Percentiles rank a stretch among this genome's conserved stretches.
These are phyloP conservation scores for Chlorella sp. DNA, from an alignment of 139 green algal species.

Conservation along the genomic window DNA sequence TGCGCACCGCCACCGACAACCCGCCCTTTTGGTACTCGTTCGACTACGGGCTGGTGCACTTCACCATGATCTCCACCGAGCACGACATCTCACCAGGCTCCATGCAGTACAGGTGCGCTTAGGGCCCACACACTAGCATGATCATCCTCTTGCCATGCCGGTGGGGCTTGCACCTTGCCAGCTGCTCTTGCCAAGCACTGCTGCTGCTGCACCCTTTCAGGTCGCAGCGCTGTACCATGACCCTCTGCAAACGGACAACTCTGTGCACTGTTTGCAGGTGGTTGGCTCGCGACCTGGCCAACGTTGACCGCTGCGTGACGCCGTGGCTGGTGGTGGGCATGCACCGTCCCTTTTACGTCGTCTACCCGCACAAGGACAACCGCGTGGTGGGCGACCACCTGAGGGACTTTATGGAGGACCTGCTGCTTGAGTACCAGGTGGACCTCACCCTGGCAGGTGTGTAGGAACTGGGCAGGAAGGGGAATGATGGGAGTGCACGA, in stretches of 20 bases:
- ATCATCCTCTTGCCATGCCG: too few species aligned
- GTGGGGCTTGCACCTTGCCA: too few species aligned
- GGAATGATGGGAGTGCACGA: not conserved
- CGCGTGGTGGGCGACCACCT: slow-evolving; percentile 60
- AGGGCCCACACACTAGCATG: not conserved
- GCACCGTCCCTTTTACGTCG: slow-evolving; percentile 80
- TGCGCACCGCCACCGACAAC: not conserved
- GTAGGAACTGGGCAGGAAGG: not conserved
- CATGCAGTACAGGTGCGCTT: slow-evolving; percentile 61
- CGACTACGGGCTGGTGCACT: slow-evolving; percentile 64
- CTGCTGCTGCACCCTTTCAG: not conserved
- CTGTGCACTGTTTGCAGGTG: not conserved
- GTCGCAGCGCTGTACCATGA: too few species aligned
- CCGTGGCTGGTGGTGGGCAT: slow-evolving; percentile 69
- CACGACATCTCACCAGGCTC: slow-evolving; percentile 53
- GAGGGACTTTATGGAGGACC: slow-evolving; percentile 43
- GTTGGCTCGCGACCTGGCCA: slow-evolving; percentile 20
- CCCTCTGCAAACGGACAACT: slow-evolving; percentile 2
- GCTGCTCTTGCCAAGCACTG: not conserved
- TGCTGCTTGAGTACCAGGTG: slow-evolving; percentile 37
- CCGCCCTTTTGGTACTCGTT: slow-evolving; percentile 52
- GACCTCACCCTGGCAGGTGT: slow-evolving; percentile 14
- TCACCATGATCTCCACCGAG: slow-evolving; percentile 66
- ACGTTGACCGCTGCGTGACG: slow-evolving; percentile 7
- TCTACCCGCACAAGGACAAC: slow-evolving; percentile 75